Conservation (phyloP, 2,329 filamentous ascomycete genomes). For the Aspergillus hortae region DNA sequence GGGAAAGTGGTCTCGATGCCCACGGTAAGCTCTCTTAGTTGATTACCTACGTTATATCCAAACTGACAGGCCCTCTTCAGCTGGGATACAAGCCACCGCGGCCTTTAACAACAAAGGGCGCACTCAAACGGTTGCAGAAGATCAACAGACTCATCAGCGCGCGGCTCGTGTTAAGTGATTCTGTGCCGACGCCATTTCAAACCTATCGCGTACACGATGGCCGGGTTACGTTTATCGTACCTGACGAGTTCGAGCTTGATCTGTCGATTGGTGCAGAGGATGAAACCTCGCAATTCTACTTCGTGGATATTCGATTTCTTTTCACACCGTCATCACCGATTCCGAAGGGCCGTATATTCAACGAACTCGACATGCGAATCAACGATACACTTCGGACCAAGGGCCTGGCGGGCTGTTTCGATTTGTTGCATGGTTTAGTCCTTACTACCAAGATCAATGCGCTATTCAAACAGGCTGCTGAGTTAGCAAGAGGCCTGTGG, state of each 20-base stretch:
- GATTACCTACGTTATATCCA: conserved; percentile 4
- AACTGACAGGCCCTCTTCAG: conserved; percentile 37
- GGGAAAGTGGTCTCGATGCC: conserved; percentile 76
- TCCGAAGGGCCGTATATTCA: conserved; percentile 58
- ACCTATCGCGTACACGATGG: conserved; percentile 78
- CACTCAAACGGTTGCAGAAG: conserved; percentile 71
- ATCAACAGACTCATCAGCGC: conserved; percentile 81
- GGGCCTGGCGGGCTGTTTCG: conserved; percentile 76
- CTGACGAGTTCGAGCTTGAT: conserved; percentile 86
- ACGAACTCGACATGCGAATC: conserved; percentile 65
- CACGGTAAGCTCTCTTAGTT: conserved; percentile 55
- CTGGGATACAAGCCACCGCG: conserved; percentile 74
- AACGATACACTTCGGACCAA: conserved; percentile 68
- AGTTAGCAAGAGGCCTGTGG: conserved; percentile 70
- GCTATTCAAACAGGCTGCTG: conserved; percentile 70
- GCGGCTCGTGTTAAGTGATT: conserved; percentile 79
- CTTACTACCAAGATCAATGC: conserved; percentile 88
- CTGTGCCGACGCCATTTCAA: conserved; percentile 72
- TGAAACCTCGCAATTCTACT: conserved; percentile 79
- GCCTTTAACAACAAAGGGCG: conserved; percentile 65
- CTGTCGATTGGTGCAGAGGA: conserved; percentile 87
- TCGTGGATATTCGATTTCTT: conserved; percentile 83
- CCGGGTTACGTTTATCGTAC: conserved; percentile 82
- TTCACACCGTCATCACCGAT: conserved; percentile 70
- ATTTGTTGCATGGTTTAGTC: conserved; percentile 80